A percentile compares a stretch with the other conserved stretches of the same genome.
These are phyloP conservation scores for Rhodotorula sp. DNA, from an alignment of 1,284 basidiomycete species.

Conservation along the genomic window DNA sequence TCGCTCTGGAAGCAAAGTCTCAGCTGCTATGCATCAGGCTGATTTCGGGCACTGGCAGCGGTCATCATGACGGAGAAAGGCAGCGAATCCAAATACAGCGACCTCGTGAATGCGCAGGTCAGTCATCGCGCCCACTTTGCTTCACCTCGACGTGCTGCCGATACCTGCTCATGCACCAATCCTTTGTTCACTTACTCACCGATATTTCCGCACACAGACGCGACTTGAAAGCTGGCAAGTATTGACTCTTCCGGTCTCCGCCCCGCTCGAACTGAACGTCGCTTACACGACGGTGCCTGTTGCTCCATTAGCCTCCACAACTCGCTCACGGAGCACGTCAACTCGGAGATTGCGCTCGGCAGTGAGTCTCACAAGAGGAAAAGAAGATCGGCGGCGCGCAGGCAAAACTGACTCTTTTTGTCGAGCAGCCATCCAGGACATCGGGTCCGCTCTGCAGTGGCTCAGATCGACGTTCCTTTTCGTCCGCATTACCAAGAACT, in stretches of 20 bases:
- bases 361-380: slow-evolving; percentile 45
- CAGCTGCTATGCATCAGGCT: background rate
- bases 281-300: background rate
- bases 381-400: too few species aligned
- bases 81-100: slow-evolving; percentile 68
- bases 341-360: slow-evolving; percentile 82
- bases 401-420: background rate
- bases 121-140: slow-evolving; percentile 1
- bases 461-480: slow-evolving; percentile 66
- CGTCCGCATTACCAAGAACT: slow-evolving; percentile 78
- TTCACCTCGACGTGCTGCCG: background rate
- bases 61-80: slow-evolving; percentile 74
- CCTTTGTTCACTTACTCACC: too few species aligned
- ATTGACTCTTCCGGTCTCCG: too few species aligned
- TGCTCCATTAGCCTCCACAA: slow-evolving; percentile 58
- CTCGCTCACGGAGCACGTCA: slow-evolving; percentile 82
- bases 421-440: slow-evolving; percentile 59
- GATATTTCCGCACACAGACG: slow-evolving; percentile 50
- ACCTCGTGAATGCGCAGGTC: slow-evolving; percentile 39
- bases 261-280: too few species aligned
- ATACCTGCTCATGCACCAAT: too few species aligned
- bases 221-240: slow-evolving; percentile 68
- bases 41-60: slow-evolving; percentile 58
- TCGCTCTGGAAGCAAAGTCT: too few species aligned
- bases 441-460: slow-evolving; percentile 69